Evolutionary conservation across 1,284 basidiomycete genomes (phyloP).

Genomic region (Cryptococcus sp.): DNA sequence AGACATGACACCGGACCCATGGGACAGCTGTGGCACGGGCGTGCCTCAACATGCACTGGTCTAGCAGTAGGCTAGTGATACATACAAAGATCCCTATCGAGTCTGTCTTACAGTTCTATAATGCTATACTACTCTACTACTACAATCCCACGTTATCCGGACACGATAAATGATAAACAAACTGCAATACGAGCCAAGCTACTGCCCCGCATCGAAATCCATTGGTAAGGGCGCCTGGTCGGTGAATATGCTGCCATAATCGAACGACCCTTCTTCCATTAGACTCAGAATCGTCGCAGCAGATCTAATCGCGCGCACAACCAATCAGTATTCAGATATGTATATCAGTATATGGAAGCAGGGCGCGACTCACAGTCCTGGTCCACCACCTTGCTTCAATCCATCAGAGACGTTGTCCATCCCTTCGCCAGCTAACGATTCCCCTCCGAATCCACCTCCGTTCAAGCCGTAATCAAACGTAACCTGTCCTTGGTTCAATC

Average conservation of each 20-base stretch:
- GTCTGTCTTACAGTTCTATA: no score
- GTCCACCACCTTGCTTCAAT: conserved; percentile 28
- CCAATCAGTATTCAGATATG: conserved; percentile 1
- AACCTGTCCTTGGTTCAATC: conserved; percentile 2
- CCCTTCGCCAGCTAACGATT: conserved; percentile 32
- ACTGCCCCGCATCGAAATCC: conserved; percentile 10
- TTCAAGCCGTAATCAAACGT: conserved; percentile 31
- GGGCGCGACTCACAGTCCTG: conserved; percentile 29
- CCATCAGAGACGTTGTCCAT: conserved; percentile 45
- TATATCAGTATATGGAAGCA: not conserved
- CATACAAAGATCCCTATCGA: no score
- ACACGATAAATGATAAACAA: not conserved
- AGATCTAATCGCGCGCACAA: conserved; percentile 29
- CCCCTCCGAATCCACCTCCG: conserved; percentile 29
- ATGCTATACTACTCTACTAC: no score
- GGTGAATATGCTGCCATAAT: conserved; percentile 51
- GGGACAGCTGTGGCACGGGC: no score
- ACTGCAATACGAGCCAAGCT: not conserved
- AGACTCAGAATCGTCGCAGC: conserved; percentile 51
- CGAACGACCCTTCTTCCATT: conserved; percentile 52
- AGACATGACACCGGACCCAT: no score
- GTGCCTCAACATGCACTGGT: no score
- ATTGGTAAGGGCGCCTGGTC: conserved; percentile 41
- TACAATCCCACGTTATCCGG: no score
- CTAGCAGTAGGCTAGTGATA: no score